Evolutionary conservation across 2,329 filamentous ascomycete species (phyloP).

Genomic region (Ploettnerulaceae sp.): DNA sequence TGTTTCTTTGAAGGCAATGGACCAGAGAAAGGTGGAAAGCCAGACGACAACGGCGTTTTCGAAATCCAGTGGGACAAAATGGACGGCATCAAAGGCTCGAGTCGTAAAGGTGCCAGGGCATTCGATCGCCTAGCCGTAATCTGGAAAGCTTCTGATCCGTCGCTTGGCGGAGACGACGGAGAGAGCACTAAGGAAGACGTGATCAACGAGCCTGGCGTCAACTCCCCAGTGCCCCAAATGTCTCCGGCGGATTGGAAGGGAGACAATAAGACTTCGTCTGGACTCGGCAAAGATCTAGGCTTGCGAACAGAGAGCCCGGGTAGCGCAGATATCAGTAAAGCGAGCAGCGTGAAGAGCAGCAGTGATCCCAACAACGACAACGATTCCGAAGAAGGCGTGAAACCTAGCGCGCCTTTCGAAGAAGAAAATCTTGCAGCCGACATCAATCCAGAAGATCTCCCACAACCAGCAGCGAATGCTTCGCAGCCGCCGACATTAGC

Average conservation of each 20-base stretch:
- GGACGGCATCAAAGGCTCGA: conserved; percentile 92
- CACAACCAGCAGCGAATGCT: conserved; percentile 19
- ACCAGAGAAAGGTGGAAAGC: conserved; percentile 59
- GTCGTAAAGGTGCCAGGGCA: conserved; percentile 72
- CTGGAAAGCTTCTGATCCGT: conserved; percentile 55
- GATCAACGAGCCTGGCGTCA: conserved; percentile 60
- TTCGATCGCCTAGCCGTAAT: conserved; percentile 81
- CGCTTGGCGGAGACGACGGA: conserved; percentile 19
- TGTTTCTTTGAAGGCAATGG: conserved; percentile 82
- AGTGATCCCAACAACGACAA: conserved; percentile 10
- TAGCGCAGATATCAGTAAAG: conserved; percentile 64
- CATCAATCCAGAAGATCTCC: conserved; percentile 21
- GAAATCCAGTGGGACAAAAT: conserved; percentile 71
- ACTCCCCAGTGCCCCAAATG: conserved; percentile 66
- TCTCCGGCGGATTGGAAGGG: conserved; percentile 69
- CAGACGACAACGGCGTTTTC: conserved; percentile 66
- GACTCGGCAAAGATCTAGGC: conserved; percentile 60
- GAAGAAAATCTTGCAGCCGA: conserved; percentile 26
- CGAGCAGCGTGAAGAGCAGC: conserved; percentile 59
- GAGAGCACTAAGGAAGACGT: conserved; percentile 36
- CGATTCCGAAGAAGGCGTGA: conserved; percentile 26
- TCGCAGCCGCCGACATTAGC: conserved; percentile 24
- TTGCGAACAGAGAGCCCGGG: conserved; percentile 59
- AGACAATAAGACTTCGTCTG: conserved; percentile 42
- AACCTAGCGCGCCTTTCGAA: conserved; percentile 25